Conservation (phyloP, 495 filamentous ascomycete genomes). For the Penicillium cataractarum region DNA sequence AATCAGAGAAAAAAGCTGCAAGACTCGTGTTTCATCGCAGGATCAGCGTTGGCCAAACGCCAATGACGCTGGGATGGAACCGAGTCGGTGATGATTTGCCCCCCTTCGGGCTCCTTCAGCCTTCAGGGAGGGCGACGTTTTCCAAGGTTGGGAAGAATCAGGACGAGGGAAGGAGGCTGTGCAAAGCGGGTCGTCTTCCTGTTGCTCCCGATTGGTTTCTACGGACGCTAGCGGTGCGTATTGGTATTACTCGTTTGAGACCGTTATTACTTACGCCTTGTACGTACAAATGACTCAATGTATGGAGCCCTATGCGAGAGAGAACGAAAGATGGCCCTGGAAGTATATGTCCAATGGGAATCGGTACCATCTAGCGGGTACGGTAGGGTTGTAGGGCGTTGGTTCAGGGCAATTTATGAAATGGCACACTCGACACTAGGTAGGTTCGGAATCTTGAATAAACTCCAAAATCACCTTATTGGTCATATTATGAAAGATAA, state of each 20-base stretch:
- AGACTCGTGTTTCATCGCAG: slow-evolving; percentile 19
- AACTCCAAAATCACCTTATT: too few species aligned
- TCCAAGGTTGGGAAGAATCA: slow-evolving; percentile 30
- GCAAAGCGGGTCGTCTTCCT: slow-evolving; percentile 36
- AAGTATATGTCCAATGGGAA: neutral
- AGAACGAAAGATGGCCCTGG: neutral
- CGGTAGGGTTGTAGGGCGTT: slow-evolving; percentile 4
- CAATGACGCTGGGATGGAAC: slow-evolving; percentile 25
- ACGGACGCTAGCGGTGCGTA: slow-evolving; percentile 9
- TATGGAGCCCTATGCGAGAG: neutral
- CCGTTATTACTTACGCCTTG: slow-evolving; percentile 15
- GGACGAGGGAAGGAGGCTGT: slow-evolving; percentile 32
- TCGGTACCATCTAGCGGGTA: neutral
- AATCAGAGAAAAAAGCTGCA: neutral
- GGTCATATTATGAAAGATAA: too few species aligned
- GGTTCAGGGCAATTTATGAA: neutral
- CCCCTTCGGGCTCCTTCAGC: slow-evolving; percentile 3
- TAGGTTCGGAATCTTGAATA: too few species aligned
- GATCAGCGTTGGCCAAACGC: slow-evolving; percentile 24
- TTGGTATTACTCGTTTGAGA: slow-evolving; percentile 26
- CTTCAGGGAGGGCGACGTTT: slow-evolving; percentile 19
- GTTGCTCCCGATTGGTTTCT: slow-evolving; percentile 27
- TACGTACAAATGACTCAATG: neutral
- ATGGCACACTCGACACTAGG: neutral
- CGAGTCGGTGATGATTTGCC: slow-evolving; percentile 22